Evolutionary conservation across 495 filamentous ascomycete species (phyloP).

Genomic region (Copromyces sp.): DNA sequence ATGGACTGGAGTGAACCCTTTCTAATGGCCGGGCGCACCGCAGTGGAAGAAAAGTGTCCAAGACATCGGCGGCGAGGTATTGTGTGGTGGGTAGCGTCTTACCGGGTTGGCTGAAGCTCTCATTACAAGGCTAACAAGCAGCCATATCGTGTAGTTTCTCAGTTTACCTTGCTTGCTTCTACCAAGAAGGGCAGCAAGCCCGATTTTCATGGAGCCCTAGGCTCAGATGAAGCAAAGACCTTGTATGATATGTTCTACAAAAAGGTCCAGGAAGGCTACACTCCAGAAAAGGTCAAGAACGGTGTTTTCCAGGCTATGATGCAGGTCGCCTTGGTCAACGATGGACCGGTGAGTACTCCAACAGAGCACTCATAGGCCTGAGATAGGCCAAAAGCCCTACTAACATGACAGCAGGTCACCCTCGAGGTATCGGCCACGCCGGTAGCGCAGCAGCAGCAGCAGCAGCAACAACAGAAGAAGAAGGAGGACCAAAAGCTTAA

Average conservation of each 20-base stretch:
- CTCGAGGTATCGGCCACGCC: constrained; percentile 27
- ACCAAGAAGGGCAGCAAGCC: constrained; percentile 93
- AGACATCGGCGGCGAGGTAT: constrained; percentile 79
- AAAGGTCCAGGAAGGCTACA: constrained; percentile 65
- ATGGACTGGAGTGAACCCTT: neutral
- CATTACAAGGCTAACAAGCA: neutral
- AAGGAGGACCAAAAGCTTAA: neutral
- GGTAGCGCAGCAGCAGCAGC: neutral
- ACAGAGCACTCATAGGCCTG: neutral
- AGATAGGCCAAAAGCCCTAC: neutral
- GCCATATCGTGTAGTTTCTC: constrained; percentile 59
- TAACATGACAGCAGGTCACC: constrained; percentile 18
- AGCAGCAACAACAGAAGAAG: constrained; percentile 3
- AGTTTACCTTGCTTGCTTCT: constrained; percentile 88
- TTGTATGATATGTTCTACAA: constrained; percentile 75
- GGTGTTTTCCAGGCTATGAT: constrained; percentile 98
- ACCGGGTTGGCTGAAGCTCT: neutral
- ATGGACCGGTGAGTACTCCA: constrained; percentile 67
- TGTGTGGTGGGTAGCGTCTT: constrained; percentile 58
- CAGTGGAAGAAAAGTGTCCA: constrained; percentile 85
- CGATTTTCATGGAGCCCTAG: constrained; percentile 84
- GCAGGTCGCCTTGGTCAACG: constrained; percentile 89
- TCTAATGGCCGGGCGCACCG: neutral
- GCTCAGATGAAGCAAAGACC: constrained; percentile 60
- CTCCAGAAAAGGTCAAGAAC: constrained; percentile 72